Conservation (phyloP, 1,139 yeast genomes). For the Yamadazyma epiphylla region DNA sequence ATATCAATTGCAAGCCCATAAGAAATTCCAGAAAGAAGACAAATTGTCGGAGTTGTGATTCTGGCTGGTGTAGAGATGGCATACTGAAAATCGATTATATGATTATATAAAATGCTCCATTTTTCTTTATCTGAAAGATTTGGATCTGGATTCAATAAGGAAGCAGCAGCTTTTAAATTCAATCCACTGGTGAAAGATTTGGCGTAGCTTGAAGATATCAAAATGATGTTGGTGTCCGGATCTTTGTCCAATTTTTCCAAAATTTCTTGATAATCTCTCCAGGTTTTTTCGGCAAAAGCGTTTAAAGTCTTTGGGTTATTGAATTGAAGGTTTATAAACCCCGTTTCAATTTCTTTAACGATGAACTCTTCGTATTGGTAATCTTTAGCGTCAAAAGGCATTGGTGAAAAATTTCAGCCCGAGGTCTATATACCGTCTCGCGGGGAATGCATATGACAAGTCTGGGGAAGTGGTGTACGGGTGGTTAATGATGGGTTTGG, state of each 20-base stretch:
- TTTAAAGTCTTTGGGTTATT: conserved; percentile 63
- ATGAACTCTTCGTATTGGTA: conserved; percentile 35
- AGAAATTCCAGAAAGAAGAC: conserved; percentile 41
- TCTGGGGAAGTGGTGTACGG: no score
- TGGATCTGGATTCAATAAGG: conserved; percentile 6
- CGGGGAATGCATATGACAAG: no score
- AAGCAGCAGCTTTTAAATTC: conserved; percentile 45
- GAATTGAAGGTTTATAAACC: conserved; percentile 57
- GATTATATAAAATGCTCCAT: conserved; percentile 28
- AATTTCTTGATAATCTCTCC: conserved; percentile 54
- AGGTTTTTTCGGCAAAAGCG: conserved; percentile 51
- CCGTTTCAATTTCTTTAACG: conserved; percentile 40
- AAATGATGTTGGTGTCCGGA: conserved; percentile 46
- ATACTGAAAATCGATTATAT: conserved; percentile 56
- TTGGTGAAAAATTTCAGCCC: conserved; percentile 6
- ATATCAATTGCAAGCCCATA: conserved; percentile 72
- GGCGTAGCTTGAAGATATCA: conserved; percentile 56
- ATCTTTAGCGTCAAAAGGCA: conserved; percentile 22
- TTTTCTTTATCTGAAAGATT: conserved; percentile 17
- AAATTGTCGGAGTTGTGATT: conserved; percentile 47
- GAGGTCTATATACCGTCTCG: no score
- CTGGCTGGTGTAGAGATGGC: conserved; percentile 48
- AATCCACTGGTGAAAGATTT: conserved; percentile 64
- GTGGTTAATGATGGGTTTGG: no score
- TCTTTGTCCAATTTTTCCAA: conserved; percentile 46